Evolutionary conservation across 1,139 yeast genomes (phyloP), one percentile per base, ranked within the genome.

Genomic region (Taphrina deformans): DNA sequence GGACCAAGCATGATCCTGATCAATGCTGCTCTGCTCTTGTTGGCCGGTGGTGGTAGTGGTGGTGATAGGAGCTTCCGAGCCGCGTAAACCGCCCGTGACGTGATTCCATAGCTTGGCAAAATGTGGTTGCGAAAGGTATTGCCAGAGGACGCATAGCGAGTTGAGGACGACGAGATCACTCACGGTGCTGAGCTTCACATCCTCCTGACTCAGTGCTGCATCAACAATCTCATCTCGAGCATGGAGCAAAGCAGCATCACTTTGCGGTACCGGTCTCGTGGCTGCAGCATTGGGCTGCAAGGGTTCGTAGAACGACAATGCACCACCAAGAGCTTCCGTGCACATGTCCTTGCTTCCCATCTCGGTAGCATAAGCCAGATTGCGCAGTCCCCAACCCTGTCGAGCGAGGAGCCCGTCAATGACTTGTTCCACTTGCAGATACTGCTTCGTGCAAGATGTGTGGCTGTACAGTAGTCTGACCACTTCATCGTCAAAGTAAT

Each of bases 401-500:
- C 45, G 35, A 6, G 63, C 63, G 12, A 59, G 41, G 4, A 59
- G 23, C 1, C 63, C 63, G 9, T 29, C 40, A 29, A 48, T 40
- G 26, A 59, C 55, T 14, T 59, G 63, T 7, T 41, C 31, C 40
- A 26, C 50, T 4, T 10, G 40, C 33, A 59, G 51, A 26, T 59
- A 50, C 16, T 48, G 27, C 50, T 31, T 48, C 23, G 27, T 40
- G 35, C 50, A 35, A 18, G 31, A 12, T 4, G 38, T 38, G 27
- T 18, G 18, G n/a, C 35, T 27, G 51, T 59, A 59, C 31, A 35
- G 27, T 16, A 35, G 35, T 10, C 56, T 40, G 27, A 59, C 63
- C 29, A 59, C 51, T 27, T 59, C 63, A 31, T 59, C 63, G 41
- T 59, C 63, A 29, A 59, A 59, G 56, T 44, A 59, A 10, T 59